A percentile compares a stretch with the other conserved stretches of the same genome.
Conservation (phyloP, 768 basidiomycete genomes). For the Trametes maxima region DNA sequence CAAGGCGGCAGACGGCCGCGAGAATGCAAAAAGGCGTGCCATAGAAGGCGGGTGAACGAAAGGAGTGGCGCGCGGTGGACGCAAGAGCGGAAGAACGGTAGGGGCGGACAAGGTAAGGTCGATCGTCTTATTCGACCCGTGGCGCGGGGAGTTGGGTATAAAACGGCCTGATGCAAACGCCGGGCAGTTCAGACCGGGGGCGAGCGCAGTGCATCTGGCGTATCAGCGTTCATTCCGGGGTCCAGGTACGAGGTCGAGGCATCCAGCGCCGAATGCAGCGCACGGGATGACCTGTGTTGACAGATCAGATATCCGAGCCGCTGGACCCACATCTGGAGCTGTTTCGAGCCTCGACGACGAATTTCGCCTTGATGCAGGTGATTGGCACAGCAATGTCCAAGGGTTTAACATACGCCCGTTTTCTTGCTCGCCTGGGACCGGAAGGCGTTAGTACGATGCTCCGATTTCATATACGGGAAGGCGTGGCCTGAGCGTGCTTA, state of each 20-base stretch:
- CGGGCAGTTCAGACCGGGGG: constrained; percentile 12
- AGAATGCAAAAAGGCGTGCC: not conserved
- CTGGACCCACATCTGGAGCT: too few relatives aligned
- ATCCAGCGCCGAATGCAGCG: not conserved
- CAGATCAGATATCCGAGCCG: too few relatives aligned
- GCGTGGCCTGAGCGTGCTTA: too few relatives aligned
- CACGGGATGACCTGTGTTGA: too few relatives aligned
- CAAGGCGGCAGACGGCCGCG: not conserved
- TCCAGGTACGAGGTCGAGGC: not conserved
- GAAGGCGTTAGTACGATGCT: too few relatives aligned
- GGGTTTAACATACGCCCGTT: too few relatives aligned
- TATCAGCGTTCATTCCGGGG: constrained; percentile 1
- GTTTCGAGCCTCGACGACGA: not conserved
- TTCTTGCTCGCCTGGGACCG: too few relatives aligned
- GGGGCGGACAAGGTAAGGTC: constrained; percentile 7
- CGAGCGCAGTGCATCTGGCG: not conserved
- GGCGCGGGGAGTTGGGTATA: constrained; percentile 5
- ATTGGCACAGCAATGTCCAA: too few relatives aligned
- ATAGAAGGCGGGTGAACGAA: constrained; percentile 8
- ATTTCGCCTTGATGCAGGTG: too few relatives aligned
- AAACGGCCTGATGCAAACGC: constrained; percentile 13
- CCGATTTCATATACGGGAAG: too few relatives aligned
- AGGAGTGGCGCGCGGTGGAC: constrained; percentile 16
- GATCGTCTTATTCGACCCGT: not conserved
- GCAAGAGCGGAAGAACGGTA: constrained; percentile 3